These are phyloP conservation scores for Trichosporon faecale DNA, from an alignment of 1,284 basidiomycete species.

Conservation along the genomic window DNA sequence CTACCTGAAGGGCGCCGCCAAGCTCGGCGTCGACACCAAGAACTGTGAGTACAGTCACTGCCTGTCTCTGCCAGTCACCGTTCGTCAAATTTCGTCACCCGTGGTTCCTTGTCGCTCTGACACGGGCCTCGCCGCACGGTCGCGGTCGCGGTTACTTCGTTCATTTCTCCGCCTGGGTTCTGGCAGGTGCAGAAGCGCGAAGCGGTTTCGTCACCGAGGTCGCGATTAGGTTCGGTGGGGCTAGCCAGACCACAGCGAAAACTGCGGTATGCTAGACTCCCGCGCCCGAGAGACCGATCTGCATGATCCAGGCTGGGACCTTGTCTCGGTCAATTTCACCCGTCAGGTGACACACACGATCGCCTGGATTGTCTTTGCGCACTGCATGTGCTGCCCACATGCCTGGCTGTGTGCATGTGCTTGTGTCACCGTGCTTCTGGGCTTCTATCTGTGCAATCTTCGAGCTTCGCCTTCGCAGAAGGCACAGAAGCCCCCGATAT, in stretches of 20 bases:
- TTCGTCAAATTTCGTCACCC: neutral
- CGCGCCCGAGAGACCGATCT: neutral
- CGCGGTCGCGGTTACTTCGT: neutral
- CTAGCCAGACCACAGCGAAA: neutral
- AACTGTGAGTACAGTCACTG: constrained; percentile 34
- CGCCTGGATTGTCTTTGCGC: neutral
- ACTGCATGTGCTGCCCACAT: neutral
- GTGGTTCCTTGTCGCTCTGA: neutral
- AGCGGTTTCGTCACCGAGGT: neutral
- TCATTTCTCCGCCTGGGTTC: neutral
- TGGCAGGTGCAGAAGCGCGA: neutral
- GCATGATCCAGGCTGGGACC: neutral
- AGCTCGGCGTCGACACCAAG: constrained; percentile 36
- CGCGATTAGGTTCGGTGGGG: neutral
- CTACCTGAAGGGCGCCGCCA: constrained; percentile 56
- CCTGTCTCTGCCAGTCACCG: too few species aligned
- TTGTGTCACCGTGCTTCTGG: neutral
- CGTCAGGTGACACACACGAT: neutral
- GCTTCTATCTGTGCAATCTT: neutral
- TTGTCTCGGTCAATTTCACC: constrained; percentile 1
- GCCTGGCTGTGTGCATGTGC: neutral
- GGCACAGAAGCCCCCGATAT: neutral
- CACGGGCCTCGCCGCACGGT: neutral
- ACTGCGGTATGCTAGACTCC: neutral
- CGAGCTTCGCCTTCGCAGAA: neutral